These are phyloP conservation scores for Bolboschoenus planiculmis DNA, from an alignment of 176 grass and related monocot species.

Conservation along the genomic window DNA sequence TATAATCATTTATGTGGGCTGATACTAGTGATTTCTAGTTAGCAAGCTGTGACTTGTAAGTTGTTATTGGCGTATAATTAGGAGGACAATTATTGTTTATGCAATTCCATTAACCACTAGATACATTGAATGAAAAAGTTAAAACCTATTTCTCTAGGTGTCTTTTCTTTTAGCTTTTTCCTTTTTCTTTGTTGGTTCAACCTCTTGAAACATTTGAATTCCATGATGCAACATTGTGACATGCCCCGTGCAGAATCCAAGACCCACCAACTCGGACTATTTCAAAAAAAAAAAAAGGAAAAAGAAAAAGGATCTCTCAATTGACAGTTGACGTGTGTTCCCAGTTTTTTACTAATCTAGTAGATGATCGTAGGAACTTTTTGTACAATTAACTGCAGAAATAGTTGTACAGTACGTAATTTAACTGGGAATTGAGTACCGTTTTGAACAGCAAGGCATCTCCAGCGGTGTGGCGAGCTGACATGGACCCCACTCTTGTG, in stretches of 20 bases:
- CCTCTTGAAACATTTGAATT: not conserved
- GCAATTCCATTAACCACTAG: too few relatives aligned
- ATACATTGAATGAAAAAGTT: too few relatives aligned
- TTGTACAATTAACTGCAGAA: not conserved
- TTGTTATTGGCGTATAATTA: not conserved
- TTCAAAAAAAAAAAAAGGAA: too few relatives aligned
- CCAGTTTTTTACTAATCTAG: too few relatives aligned
- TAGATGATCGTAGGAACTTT: not conserved
- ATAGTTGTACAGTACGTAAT: not conserved
- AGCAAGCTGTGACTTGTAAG: not conserved
- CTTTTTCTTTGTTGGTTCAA: too few relatives aligned
- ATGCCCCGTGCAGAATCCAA: not conserved
- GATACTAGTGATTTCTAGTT: not conserved
- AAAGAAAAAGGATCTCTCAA: too few relatives aligned
- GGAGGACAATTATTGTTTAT: too few relatives aligned
- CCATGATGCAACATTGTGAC: not conserved
- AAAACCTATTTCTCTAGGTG: too few relatives aligned
- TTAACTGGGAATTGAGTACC: not conserved
- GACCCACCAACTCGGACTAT: not conserved
- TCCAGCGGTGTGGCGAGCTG: slow-evolving; percentile 2
- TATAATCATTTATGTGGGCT: too few relatives aligned
- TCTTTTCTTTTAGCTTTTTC: too few relatives aligned
- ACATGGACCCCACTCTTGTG: not conserved
- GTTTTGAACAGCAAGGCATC: not conserved
- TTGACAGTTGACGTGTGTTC: not conserved